Evolutionary conservation across 192 early-diverging fungal genomes (phyloP), one percentile per base, ranked within the genome.

Genomic region (Thamnidium elegans): DNA sequence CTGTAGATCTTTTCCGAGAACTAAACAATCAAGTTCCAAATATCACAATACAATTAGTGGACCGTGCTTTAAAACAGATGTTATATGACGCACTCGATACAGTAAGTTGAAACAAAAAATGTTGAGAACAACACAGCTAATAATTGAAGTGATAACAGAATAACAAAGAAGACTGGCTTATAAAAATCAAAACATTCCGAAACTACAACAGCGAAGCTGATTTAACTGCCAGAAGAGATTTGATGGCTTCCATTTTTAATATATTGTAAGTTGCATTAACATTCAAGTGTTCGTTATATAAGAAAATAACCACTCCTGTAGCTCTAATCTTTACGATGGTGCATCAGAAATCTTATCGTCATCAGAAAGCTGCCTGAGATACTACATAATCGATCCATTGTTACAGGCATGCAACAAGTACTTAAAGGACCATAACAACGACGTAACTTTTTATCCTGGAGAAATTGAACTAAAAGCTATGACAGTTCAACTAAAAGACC

Each of bases 61-160:
- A 63, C 53, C 19, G 3, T 63, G 19, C 36, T 63, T 39, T 63
- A 0, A 51, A 52, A 23, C 48, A 32, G 7, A 23, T 53, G 51
- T 63, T 63, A 42, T 63, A 19, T 44, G 50, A 53, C 1, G 62
- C 39, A 63, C 19, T 63, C 2, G 50, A 63, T 63, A 53, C 62
- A 43, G 62, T 63, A 63, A 63, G 62, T 53, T 51, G 62, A 63
- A 42, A 36, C 50, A 34, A 56, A 56, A 56, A 56, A 39, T 42
- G 55, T 43, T 17, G 55, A 56, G 55, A 56, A 56, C 17, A 56
- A 39, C 55, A 56, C 55, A 56, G 39, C 55, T 56, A 20, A 56
- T 56, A 56, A 20, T 56, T 36, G 32, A 55, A 55, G 32, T 55
- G 34, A 20, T 42, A 55, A 55, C 54, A 55, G 54, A 17, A 36